phyloP scores from a whole-genome alignment of 1,284 basidiomycete species.

The Heterobasidion annosum region DNA sequence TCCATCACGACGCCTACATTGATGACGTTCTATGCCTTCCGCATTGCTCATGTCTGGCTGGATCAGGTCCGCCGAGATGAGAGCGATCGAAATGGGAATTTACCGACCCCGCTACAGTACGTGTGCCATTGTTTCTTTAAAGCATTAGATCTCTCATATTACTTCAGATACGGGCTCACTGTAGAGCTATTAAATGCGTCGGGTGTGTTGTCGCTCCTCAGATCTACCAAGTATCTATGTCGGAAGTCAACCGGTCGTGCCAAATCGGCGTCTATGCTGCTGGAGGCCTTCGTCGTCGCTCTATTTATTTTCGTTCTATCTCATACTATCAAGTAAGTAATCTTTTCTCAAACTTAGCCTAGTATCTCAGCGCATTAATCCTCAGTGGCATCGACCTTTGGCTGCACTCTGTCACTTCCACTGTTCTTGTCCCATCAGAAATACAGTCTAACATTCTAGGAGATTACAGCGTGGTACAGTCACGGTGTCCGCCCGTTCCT shows the following conservation, averaged over 20 bases:
- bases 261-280: background rate
- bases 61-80: background rate
- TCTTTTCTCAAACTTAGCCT: background rate
- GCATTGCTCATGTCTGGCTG: background rate
- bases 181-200: background rate
- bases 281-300: background rate
- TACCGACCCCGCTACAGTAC: conserved; percentile 1
- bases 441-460: background rate
- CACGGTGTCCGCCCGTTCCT: background rate
- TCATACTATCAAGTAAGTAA: background rate
- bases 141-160: too few relatives aligned
- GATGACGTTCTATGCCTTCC: background rate
- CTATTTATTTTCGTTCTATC: background rate
- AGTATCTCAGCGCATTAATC: too few relatives aligned
- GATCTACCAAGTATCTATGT: background rate
- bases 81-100: background rate
- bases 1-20: background rate
- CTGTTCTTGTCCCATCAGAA: background rate
- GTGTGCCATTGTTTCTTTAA: background rate
- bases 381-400: background rate
- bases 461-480: background rate
- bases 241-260: background rate
- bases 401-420: background rate
- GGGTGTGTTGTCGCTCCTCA: background rate
- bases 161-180: background rate